Evolutionary conservation across 805 yeast genomes (phyloP).

Genomic region (Blastobotrys terrestris): DNA sequence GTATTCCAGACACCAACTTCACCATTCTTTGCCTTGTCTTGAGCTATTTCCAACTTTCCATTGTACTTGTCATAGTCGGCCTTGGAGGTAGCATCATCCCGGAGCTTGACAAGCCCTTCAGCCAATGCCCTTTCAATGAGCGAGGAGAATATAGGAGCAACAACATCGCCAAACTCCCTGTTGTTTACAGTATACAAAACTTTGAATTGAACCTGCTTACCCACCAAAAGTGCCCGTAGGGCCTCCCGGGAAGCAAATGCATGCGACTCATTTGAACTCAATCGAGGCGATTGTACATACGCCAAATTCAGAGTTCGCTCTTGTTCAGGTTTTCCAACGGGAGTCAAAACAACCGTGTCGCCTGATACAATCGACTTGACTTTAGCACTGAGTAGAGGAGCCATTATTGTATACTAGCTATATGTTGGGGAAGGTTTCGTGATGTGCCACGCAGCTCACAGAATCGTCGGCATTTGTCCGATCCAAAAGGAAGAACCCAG

Average conservation of each 20-base stretch:
- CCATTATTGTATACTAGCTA: not conserved
- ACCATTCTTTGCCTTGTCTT: constrained; percentile 43
- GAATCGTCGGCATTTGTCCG: too few relatives aligned
- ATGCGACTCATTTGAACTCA: constrained; percentile 35
- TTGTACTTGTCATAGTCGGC: constrained; percentile 40
- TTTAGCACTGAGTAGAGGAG: constrained; percentile 38
- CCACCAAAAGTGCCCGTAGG: constrained; percentile 55
- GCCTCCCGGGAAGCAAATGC: constrained; percentile 57
- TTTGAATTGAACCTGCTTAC: constrained; percentile 54
- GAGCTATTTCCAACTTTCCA: constrained; percentile 29
- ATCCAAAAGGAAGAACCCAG: too few relatives aligned
- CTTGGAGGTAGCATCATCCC: constrained; percentile 42
- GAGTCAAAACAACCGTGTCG: constrained; percentile 54
- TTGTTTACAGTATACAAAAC: constrained; percentile 45
- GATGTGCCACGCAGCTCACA: not conserved
- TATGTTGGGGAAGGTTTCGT: too few relatives aligned
- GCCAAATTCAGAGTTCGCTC: constrained; percentile 64
- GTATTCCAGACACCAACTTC: constrained; percentile 54
- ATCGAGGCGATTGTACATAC: constrained; percentile 53
- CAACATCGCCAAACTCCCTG: constrained; percentile 67
- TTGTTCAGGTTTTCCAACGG: constrained; percentile 31
- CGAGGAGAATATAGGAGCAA: constrained; percentile 56
- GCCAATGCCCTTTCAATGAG: constrained; percentile 49
- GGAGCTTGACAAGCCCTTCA: constrained; percentile 57
- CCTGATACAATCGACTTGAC: constrained; percentile 68